A percentile compares a stretch with the other conserved stretches of the same genome.
These are phyloP conservation scores for Zychaea mexicana DNA, from an alignment of 371 early-diverging fungal species.

Conservation along the genomic window DNA sequence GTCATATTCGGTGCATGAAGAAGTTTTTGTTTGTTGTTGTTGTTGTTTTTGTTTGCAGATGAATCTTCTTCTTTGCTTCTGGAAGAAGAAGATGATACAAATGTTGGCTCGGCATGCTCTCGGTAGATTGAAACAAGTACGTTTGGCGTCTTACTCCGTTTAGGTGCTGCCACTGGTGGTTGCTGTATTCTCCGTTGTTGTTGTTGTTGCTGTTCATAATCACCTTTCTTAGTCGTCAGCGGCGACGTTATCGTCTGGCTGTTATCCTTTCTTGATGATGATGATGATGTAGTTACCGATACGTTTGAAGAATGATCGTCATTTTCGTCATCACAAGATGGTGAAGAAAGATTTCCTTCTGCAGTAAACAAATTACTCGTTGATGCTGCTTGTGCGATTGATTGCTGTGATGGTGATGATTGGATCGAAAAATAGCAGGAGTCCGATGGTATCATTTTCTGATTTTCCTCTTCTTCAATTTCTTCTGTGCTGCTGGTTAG, in stretches of 20 bases:
- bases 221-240: too few species aligned
- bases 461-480: background rate
- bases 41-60: background rate
- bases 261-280: too few species aligned
- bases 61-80: background rate
- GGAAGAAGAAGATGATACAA: slow-evolving; percentile 19
- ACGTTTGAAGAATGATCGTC: too few species aligned
- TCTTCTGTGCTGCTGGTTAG: background rate
- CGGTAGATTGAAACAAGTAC: slow-evolving; percentile 28
- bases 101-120: slow-evolving; percentile 38
- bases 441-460: background rate
- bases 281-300: too few species aligned
- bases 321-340: background rate
- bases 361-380: too few species aligned
- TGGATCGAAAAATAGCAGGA: slow-evolving; percentile 10
- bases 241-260: too few species aligned
- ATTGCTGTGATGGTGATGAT: slow-evolving; percentile 7
- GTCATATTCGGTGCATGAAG: background rate
- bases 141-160: slow-evolving; percentile 1
- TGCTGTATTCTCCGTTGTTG: background rate
- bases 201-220: background rate
- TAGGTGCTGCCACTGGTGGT: background rate
- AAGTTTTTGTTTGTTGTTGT: background rate
- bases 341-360: too few species aligned
- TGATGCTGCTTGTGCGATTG: background rate